Evolutionary conservation across 164 flowering plant species (phyloP), one percentile per base, ranked within the genome.

Genomic region (Euptelea pleiosperma): DNA sequence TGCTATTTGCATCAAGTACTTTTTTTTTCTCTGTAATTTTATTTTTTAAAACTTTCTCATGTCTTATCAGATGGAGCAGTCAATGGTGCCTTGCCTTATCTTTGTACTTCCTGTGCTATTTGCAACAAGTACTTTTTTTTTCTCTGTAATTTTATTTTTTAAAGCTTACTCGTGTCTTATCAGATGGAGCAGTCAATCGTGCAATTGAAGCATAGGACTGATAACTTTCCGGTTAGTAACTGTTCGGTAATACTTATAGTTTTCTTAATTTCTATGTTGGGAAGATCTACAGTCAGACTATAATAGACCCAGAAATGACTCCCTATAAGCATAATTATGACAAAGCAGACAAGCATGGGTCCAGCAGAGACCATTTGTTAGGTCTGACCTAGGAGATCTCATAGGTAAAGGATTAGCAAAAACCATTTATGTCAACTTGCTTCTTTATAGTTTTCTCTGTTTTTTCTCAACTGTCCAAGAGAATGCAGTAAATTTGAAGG

Each of bases 101-200:
- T n/a, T n/a, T n/a, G n/a, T n/a, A n/a, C n/a, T n/a, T n/a, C n/a
- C n/a, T n/a, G n/a, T n/a, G n/a, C n/a, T n/a, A n/a, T n/a, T n/a
- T n/a, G n/a, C n/a, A n/a, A n/a, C n/a, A n/a, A n/a, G n/a, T n/a
- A n/a, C n/a, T n/a, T n/a, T n/a, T n/a, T n/a, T n/a, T n/a, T n/a
- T n/a, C n/a, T n/a, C n/a, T n/a, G n/a, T n/a, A n/a, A n/a, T n/a
- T n/a, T n/a, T n/a, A n/a, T n/a, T n/a, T n/a, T n/a, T n/a, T n/a
- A n/a, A n/a, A n/a, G 10, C 43, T 40, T 65, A 16, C 26, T 28
- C 19, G 22, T 19, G 2, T 24, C 14, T 3, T 64, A 60, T 54
- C 83, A 87, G 91, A 63, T 78, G 61, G 68, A 75, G 72, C 63
- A 74, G 62, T 69, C 73, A 33, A 39, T 82, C 36, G 70, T 81